A percentile compares a stretch with the other conserved stretches of the same genome.
These are phyloP conservation scores for Apiospora kogelbergensis DNA, from an alignment of 2,329 filamentous ascomycete species.

Conservation along the genomic window DNA sequence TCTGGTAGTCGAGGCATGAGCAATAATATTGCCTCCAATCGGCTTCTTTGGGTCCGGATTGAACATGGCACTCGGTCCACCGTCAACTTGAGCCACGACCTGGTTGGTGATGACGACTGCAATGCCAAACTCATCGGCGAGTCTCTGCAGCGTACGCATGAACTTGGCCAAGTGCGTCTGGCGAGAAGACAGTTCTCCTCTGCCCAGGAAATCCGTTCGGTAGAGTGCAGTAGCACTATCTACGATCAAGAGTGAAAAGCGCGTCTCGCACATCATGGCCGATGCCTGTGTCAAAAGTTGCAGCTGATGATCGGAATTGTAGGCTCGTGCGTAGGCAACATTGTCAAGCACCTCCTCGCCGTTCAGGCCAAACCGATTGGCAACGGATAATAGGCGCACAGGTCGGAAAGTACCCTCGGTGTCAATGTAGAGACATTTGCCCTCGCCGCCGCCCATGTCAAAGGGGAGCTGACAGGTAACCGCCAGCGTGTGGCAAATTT, in stretches of 20 bases:
- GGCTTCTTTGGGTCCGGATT: conserved; percentile 99
- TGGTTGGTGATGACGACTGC: conserved; percentile 99
- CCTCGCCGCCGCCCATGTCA: conserved; percentile 98
- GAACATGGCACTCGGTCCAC: conserved; percentile 95
- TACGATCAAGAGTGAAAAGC: conserved; percentile 92
- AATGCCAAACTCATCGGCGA: conserved; percentile 86
- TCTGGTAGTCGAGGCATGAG: conserved; percentile 92
- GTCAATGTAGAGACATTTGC: conserved; percentile 97
- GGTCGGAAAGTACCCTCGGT: conserved; percentile 97
- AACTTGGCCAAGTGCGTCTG: conserved; percentile 89
- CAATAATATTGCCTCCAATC: conserved; percentile 98
- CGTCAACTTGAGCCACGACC: conserved; percentile 96
- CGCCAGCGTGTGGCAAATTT: conserved; percentile 97
- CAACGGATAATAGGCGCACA: conserved; percentile 85
- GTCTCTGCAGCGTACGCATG: conserved; percentile 77
- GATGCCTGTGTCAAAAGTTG: conserved; percentile 93
- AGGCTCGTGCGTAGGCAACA: conserved; percentile 94
- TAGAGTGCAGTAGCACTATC: conserved; percentile 96
- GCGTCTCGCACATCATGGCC: conserved; percentile 99
- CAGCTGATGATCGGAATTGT: conserved; percentile 97
- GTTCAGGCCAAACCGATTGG: conserved; percentile 89
- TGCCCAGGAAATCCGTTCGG: conserved; percentile 93
- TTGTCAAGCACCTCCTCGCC: conserved; percentile 98
- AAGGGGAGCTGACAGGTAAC: conserved; percentile 97
- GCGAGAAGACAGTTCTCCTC: conserved; percentile 91